phyloP scores from a whole-genome alignment of 2,329 filamentous ascomycete genomes.

The Myotisia sp. region DNA sequence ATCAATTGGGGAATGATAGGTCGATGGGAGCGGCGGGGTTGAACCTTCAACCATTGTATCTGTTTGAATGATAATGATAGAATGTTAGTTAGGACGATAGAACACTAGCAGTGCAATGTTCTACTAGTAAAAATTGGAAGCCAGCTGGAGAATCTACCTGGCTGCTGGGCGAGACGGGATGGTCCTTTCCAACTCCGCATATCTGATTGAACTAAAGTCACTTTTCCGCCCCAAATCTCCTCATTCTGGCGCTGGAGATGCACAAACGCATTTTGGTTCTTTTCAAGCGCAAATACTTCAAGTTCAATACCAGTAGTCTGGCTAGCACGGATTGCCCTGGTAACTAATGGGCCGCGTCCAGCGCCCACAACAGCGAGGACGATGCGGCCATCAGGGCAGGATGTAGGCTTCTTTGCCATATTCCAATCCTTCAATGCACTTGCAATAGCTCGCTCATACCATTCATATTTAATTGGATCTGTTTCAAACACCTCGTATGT shows the following conservation, averaged over 20 bases:
- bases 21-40: conserved; percentile 8
- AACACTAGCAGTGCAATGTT: neutral
- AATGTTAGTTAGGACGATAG: no score
- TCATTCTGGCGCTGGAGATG: conserved; percentile 78
- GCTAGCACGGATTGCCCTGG: conserved; percentile 69
- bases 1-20: conserved; percentile 44
- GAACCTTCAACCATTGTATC: conserved; percentile 24
- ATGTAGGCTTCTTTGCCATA: conserved; percentile 56
- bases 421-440: conserved; percentile 72
- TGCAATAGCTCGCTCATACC: conserved; percentile 76
- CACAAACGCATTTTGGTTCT: conserved; percentile 96
- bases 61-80: neutral
- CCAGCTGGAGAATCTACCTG: conserved; percentile 1
- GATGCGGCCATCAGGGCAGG: conserved; percentile 54
- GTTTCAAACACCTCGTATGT: conserved; percentile 99
- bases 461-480: conserved; percentile 93
- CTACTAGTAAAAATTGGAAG: neutral
- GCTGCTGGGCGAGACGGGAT: conserved; percentile 6
- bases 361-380: conserved; percentile 88
- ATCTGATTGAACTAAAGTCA: conserved; percentile 85
- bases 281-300: conserved; percentile 85
- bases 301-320: conserved; percentile 60
- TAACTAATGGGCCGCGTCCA: conserved; percentile 82
- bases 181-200: conserved; percentile 96
- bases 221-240: conserved; percentile 61